Percentiles rank a stretch among this genome's conserved stretches.
Conservation (phyloP, 805 yeast species). For the Cephaloascus fragrans region DNA sequence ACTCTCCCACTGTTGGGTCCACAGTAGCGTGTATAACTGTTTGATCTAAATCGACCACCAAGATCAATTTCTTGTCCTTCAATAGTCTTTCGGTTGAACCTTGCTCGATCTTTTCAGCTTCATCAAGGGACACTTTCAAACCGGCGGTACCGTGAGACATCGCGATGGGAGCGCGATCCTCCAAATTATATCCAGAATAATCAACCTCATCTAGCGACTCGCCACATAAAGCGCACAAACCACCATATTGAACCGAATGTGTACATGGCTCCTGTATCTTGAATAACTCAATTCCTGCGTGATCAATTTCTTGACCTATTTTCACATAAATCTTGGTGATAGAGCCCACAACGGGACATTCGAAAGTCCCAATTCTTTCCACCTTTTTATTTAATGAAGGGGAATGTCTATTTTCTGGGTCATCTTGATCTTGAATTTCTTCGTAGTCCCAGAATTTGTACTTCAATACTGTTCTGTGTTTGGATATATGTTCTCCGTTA, state of each 20-base stretch:
- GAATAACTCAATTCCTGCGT: slow-evolving; percentile 34
- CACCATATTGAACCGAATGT: slow-evolving; percentile 91
- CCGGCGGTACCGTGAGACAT: slow-evolving; percentile 88
- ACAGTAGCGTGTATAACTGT: slow-evolving; percentile 97
- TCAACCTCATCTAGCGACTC: slow-evolving; percentile 64
- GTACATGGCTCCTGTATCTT: slow-evolving; percentile 73
- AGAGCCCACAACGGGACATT: slow-evolving; percentile 73
- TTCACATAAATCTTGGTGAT: slow-evolving; percentile 40
- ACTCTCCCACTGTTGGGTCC: slow-evolving; percentile 93
- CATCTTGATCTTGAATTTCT: slow-evolving; percentile 41
- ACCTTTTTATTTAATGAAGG: slow-evolving; percentile 40
- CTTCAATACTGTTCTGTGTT: slow-evolving; percentile 45
- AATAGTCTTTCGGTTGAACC: slow-evolving; percentile 51
- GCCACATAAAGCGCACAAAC: slow-evolving; percentile 91
- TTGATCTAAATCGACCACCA: slow-evolving; percentile 95
- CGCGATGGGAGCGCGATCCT: slow-evolving; percentile 71
- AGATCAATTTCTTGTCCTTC: slow-evolving; percentile 58
- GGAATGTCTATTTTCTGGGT: slow-evolving; percentile 15
- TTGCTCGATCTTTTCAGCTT: slow-evolving; percentile 78
- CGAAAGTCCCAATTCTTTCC: slow-evolving; percentile 68
- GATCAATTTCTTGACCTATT: slow-evolving; percentile 53
- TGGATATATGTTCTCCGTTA: slow-evolving; percentile 35
- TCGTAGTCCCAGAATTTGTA: slow-evolving; percentile 63
- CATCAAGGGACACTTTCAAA: slow-evolving; percentile 72
- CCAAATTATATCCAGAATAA: slow-evolving; percentile 58